These are phyloP conservation scores for Amniculicola lignicola DNA, from an alignment of 495 filamentous ascomycete species.

Conservation along the genomic window DNA sequence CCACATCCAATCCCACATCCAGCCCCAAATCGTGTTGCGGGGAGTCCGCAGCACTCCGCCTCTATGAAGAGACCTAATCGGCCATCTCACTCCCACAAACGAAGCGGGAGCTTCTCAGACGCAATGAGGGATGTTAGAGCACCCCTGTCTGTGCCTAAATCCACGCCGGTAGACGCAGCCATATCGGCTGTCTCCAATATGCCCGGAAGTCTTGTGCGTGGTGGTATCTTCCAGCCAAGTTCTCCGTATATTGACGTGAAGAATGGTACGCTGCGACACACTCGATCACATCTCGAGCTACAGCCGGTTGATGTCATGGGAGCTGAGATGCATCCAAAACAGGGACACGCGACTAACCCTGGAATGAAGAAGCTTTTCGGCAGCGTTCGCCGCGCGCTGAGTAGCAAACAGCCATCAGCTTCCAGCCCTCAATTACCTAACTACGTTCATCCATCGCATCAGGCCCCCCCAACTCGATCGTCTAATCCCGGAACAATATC, in stretches of 20 bases:
- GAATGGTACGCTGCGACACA: slow-evolving; percentile 19
- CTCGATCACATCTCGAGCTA: slow-evolving; percentile 29
- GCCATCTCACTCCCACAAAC: slow-evolving; percentile 58
- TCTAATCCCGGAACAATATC: slow-evolving; percentile 24
- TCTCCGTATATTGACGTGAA: slow-evolving; percentile 36
- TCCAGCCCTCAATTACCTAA: slow-evolving; percentile 26
- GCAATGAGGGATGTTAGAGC: slow-evolving; percentile 72
- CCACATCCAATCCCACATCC: slow-evolving; percentile 35
- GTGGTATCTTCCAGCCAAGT: slow-evolving; percentile 41
- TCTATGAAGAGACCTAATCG: slow-evolving; percentile 24
- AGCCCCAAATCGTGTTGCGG: slow-evolving; percentile 17
- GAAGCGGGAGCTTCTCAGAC: slow-evolving; percentile 79
- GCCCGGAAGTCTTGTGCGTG: slow-evolving; percentile 80
- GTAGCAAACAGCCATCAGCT: slow-evolving; percentile 52
- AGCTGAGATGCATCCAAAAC: slow-evolving; percentile 1
- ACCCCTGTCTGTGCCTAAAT: slow-evolving; percentile 54
- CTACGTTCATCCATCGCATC: slow-evolving; percentile 7
- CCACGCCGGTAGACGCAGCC: slow-evolving; percentile 42
- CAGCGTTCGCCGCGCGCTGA: slow-evolving; percentile 81
- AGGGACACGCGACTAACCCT: slow-evolving; percentile 44
- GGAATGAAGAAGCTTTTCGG: slow-evolving; percentile 84
- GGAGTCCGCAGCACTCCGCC: slow-evolving; percentile 20
- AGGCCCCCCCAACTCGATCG: slow-evolving; percentile 10
- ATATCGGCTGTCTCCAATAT: slow-evolving; percentile 39
- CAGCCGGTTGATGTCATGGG: slow-evolving; percentile 20